These are phyloP conservation scores for Casuarina glauca DNA, from an alignment of 306 rosid species.

Conservation along the genomic window DNA sequence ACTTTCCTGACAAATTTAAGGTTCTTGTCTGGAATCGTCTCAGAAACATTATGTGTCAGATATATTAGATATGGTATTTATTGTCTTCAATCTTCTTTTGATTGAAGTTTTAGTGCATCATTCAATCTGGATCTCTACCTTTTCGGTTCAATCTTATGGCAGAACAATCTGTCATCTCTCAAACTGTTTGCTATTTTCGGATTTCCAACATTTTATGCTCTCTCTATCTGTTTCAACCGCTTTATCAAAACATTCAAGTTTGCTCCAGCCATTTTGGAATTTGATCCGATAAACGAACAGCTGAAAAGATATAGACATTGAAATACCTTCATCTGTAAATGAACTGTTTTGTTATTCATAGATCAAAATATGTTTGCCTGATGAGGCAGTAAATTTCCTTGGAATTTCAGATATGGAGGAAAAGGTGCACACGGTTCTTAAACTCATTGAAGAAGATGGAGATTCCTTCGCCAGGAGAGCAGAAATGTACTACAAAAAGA, in stretches of 20 bases:
- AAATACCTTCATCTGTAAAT: not conserved
- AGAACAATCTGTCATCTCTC: not conserved
- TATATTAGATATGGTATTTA: not conserved
- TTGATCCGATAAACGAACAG: no score
- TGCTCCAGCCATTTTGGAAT: no score
- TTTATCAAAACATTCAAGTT: no score
- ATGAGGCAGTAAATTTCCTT: slow-evolving; percentile 13
- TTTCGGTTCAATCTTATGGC: not conserved
- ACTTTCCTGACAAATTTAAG: not conserved
- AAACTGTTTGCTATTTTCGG: no score
- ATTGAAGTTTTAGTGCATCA: not conserved
- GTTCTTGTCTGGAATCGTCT: not conserved
- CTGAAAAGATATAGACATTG: slow-evolving; percentile 3
- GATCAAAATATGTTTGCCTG: slow-evolving; percentile 13
- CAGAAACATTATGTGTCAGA: not conserved
- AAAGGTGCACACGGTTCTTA: slow-evolving; percentile 58
- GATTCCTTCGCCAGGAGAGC: slow-evolving; percentile 98
- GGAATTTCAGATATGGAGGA: slow-evolving; percentile 87
- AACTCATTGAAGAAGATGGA: slow-evolving; percentile 78
- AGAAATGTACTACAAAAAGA: slow-evolving; percentile 91
- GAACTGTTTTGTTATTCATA: not conserved
- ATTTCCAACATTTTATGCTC: not conserved
- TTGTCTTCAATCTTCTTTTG: not conserved
- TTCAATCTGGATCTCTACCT: slow-evolving; percentile 1
- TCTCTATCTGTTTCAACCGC: no score